A percentile compares a stretch with the other conserved stretches of the same genome.
Evolutionary conservation across 1,284 basidiomycete species (phyloP).

Genomic region (Xerocomus amazonicus): DNA sequence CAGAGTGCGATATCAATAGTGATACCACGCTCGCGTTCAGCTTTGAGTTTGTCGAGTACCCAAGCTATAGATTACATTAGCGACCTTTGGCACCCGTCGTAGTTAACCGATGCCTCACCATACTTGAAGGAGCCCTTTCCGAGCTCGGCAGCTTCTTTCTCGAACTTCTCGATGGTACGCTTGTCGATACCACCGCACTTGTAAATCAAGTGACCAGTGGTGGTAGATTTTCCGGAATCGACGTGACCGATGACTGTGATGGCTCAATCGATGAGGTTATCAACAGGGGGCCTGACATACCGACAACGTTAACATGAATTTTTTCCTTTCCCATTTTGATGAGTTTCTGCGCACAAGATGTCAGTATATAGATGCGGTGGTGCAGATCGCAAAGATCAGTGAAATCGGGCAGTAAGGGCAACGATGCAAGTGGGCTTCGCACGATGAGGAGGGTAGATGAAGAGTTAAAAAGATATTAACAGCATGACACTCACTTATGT

Average conservation of each 20-base stretch:
- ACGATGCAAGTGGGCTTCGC: slow-evolving; percentile 7
- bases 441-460: slow-evolving; percentile 1
- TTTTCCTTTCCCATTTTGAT: slow-evolving; percentile 88
- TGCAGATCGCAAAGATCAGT: slow-evolving; percentile 30
- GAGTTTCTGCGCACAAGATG: slow-evolving; percentile 39
- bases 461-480: background rate
- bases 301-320: slow-evolving; percentile 88
- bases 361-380: slow-evolving; percentile 25
- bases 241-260: slow-evolving; percentile 92
- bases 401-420: slow-evolving; percentile 19
- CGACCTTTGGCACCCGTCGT: slow-evolving; percentile 18
- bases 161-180: slow-evolving; percentile 99
- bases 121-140: slow-evolving; percentile 99
- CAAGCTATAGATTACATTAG: slow-evolving; percentile 60
- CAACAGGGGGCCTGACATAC: slow-evolving; percentile 44
- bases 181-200: slow-evolving; percentile 99
- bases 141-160: slow-evolving; percentile 99
- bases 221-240: slow-evolving; percentile 99
- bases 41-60: slow-evolving; percentile 99
- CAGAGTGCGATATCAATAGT: slow-evolving; percentile 99
- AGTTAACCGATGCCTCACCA: slow-evolving; percentile 51
- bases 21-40: slow-evolving; percentile 99
- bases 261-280: slow-evolving; percentile 22
- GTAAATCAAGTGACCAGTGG: slow-evolving; percentile 99
- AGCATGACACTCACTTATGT: slow-evolving; percentile 43